Base-by-base conservation (phyloP, 176 grass and related monocot species). In the Thalia dealbata region DNA sequence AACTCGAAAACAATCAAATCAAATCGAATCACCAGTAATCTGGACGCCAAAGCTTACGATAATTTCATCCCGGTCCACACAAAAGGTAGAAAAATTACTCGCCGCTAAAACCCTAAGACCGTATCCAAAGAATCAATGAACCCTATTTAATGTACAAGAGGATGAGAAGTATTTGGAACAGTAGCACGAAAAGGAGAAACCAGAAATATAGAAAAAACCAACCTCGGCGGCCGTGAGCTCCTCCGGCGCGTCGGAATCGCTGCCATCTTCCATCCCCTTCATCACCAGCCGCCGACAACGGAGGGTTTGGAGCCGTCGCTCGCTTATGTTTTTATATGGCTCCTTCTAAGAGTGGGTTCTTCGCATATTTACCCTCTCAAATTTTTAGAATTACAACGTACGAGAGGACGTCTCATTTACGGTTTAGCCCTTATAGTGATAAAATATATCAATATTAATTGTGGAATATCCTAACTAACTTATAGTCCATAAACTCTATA, bases 181-280 rank as follows among this genome's bases (percentile, higher is more conserved):
- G 8, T 28, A 25, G 2, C 19, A 28, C 29, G 22, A 43, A 1
- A 44, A 24, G 9, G 28, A 32, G 35, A 59, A 24, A 61, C 16
- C 55, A 25, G 43, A 3, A 16, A 13, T 22, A 69, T 19, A 15
- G 25, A 1, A 46, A 41, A 27, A 12, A 0, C 64, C 10, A n/a
- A 80, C 83, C 78, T 85, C 73, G 61, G 65, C 50, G 15, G 59
- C 73, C 7, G 78, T 85, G 22, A 85, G 51, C 78, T 85, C 83
- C 46, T 85, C 83, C 14, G 83, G 83, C 16, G 73, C 73, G n/a
- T 85, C 78, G 42, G 73, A 80, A 56, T 85, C 83, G 78, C 73
- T 80, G 35, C 67, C 56, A 78, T 50, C 75, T 6, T 75, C 65
- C 82, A 80, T 80, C 14, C 25, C 65, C 16, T 67, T 23, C 70